Conservation (phyloP, 208 protist genomes). For the Trypanosoma avium region DNA sequence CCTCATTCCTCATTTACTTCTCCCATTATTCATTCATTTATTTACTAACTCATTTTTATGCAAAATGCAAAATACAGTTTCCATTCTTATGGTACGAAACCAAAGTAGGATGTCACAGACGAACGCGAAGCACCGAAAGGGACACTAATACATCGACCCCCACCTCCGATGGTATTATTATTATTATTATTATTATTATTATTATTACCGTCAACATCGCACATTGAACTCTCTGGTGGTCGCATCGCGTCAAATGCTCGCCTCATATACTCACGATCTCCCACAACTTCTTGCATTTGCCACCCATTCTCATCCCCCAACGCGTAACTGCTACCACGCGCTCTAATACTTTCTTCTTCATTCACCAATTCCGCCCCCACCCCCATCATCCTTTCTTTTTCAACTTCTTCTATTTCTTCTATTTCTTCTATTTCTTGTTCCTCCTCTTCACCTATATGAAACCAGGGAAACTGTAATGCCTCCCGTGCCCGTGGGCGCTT, state of each 20-base stretch:
- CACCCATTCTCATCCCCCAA: not conserved
- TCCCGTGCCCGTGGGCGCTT: constrained; percentile 49
- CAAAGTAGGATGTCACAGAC: constrained; percentile 28
- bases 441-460: constrained; percentile 20
- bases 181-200: too few relatives aligned
- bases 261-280: constrained; percentile 51
- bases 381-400: too few relatives aligned
- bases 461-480: constrained; percentile 65
- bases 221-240: constrained; percentile 35
- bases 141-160: constrained; percentile 30
- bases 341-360: too few relatives aligned
- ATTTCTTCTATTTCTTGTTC: not conserved
- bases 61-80: not conserved
- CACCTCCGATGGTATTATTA: constrained; percentile 1
- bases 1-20: not conserved
- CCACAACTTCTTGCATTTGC: constrained; percentile 33
- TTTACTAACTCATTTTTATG: constrained; percentile 25
- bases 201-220: too few relatives aligned
- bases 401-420: not conserved
- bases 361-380: too few relatives aligned
- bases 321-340: not conserved
- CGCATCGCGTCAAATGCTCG: constrained; percentile 68
- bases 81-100: constrained; percentile 11
- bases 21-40: not conserved
- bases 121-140: constrained; percentile 19